Conservation (phyloP, 176 grass and related monocot species). For the Eragrostis nindensis region DNA sequence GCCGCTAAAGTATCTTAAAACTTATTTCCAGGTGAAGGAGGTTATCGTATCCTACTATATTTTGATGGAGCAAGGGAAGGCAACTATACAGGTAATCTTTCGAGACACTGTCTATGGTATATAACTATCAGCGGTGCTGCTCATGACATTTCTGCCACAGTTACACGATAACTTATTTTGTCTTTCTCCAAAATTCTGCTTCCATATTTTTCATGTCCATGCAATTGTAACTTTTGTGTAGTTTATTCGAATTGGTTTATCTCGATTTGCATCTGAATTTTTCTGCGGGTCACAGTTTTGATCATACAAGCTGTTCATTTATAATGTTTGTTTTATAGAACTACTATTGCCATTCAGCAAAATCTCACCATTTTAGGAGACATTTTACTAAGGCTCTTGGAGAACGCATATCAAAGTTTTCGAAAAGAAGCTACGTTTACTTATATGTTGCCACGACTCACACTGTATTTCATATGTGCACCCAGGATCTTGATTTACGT, state of each 20-base stretch:
- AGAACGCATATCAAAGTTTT: background rate
- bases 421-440: background rate
- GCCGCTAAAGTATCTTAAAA: conserved; percentile 3
- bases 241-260: background rate
- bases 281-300: no score
- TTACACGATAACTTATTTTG: background rate
- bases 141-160: background rate
- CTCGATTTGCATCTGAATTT: background rate
- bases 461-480: background rate
- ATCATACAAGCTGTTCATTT: background rate
- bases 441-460: background rate
- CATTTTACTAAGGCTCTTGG: background rate
- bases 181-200: background rate
- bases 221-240: background rate
- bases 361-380: background rate
- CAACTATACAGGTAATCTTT: conserved; percentile 51
- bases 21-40: conserved; percentile 77
- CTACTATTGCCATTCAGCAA: background rate
- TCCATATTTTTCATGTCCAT: background rate
- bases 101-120: background rate
- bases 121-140: background rate
- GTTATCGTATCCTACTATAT: conserved; percentile 88
- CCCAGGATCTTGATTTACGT: conserved; percentile 77
- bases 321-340: background rate
- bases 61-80: conserved; percentile 90